Evolutionary conservation across 1,284 basidiomycete genomes (phyloP).

Genomic region (Tausonia pullulans): DNA sequence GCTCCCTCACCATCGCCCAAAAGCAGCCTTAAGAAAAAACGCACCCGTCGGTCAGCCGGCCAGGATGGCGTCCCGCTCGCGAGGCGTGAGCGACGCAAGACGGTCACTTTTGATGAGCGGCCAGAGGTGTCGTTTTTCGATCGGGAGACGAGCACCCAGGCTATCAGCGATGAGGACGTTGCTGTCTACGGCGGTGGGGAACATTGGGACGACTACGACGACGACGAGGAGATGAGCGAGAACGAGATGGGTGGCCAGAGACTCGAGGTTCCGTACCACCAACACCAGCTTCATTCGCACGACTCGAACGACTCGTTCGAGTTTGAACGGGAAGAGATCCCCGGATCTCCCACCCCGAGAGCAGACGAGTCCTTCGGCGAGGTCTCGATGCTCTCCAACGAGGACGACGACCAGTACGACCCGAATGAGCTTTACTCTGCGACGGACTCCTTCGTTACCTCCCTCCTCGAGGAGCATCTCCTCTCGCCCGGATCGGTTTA

Average conservation of each 20-base stretch:
- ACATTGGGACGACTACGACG: slow-evolving; percentile 2
- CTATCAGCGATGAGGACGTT: background rate
- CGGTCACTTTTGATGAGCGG: slow-evolving; percentile 67
- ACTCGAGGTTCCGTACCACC: background rate
- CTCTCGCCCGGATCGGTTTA: slow-evolving; percentile 25
- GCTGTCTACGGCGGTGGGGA: background rate
- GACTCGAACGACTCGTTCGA: background rate
- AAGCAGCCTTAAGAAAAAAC: background rate
- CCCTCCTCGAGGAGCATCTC: slow-evolving; percentile 32
- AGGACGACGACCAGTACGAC: slow-evolving; percentile 3
- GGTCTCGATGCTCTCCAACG: background rate
- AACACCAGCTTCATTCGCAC: background rate
- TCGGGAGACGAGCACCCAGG: slow-evolving; percentile 32
- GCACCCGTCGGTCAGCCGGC: too few species aligned
- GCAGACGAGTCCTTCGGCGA: background rate
- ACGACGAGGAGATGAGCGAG: background rate
- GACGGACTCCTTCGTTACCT: slow-evolving; percentile 34
- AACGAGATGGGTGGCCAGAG: background rate
- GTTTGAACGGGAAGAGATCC: background rate
- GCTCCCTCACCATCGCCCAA: background rate
- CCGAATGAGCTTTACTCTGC: slow-evolving; percentile 17
- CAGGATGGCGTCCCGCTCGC: background rate
- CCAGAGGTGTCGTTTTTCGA: slow-evolving; percentile 74
- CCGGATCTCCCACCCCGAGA: background rate
- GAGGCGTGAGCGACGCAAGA: slow-evolving; percentile 50